phyloP scores from a whole-genome alignment of 1,284 basidiomycete species.

The Afroboletus lepidellus region DNA sequence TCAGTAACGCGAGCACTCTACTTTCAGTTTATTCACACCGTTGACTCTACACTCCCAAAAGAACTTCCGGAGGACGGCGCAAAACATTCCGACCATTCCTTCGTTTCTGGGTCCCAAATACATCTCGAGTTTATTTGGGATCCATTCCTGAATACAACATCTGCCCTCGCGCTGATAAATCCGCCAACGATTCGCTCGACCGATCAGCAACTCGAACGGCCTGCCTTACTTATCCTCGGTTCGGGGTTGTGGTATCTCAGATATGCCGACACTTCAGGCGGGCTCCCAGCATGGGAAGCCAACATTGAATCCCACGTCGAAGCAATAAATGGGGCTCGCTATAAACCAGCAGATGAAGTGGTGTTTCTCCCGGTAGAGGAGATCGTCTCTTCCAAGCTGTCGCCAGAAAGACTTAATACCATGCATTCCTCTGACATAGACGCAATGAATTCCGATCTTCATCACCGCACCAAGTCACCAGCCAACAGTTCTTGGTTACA shows the following conservation, averaged over 20 bases:
- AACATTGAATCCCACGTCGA: slow-evolving; percentile 66
- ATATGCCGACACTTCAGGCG: slow-evolving; percentile 66
- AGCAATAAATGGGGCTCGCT: slow-evolving; percentile 39
- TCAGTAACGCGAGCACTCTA: slow-evolving; percentile 79
- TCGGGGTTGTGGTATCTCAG: slow-evolving; percentile 87
- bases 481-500: slow-evolving; percentile 33
- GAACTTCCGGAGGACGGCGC: slow-evolving; percentile 53
- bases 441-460: slow-evolving; percentile 84
- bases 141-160: slow-evolving; percentile 75
- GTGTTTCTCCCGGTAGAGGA: slow-evolving; percentile 79
- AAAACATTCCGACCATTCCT: slow-evolving; percentile 67
- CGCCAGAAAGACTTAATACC: slow-evolving; percentile 57
- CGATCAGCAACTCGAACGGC: slow-evolving; percentile 22
- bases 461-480: slow-evolving; percentile 59
- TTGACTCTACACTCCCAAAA: slow-evolving; percentile 57
- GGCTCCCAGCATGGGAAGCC: slow-evolving; percentile 73
- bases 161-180: slow-evolving; percentile 41
- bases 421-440: slow-evolving; percentile 79
- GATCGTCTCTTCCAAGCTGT: slow-evolving; percentile 58
- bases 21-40: slow-evolving; percentile 64
- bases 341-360: slow-evolving; percentile 62
- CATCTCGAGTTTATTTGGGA: slow-evolving; percentile 76
- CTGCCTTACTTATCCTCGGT: slow-evolving; percentile 76
- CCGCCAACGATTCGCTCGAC: slow-evolving; percentile 9
- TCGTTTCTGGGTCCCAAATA: slow-evolving; percentile 45